A percentile compares a stretch with the other conserved stretches of the same genome.
Conservation (phyloP, 2,329 filamentous ascomycete genomes). For the Dendrostoma leiphaemia region DNA sequence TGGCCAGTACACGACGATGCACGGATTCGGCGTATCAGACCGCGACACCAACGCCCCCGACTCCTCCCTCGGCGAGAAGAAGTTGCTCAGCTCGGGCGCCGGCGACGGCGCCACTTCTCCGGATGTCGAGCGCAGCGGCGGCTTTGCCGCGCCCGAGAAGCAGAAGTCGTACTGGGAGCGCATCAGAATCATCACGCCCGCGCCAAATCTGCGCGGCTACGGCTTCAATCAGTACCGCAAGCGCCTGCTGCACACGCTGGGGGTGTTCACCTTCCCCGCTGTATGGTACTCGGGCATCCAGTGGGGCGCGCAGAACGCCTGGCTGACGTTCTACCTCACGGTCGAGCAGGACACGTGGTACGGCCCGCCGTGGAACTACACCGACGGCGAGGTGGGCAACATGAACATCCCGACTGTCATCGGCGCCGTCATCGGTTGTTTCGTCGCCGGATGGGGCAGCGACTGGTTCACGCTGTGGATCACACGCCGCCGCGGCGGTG, state of each 20-base stretch:
- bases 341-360: constrained; percentile 49
- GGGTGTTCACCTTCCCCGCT: constrained; percentile 38
- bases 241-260: constrained; percentile 52
- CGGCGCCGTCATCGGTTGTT: constrained; percentile 24
- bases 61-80: constrained; percentile 20
- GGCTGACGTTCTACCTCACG: constrained; percentile 52
- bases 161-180: constrained; percentile 53
- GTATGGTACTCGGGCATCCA: constrained; percentile 38
- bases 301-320: constrained; percentile 51
- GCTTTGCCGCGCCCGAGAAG: constrained; percentile 23
- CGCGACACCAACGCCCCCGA: constrained; percentile 19
- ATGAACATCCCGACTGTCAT: constrained; percentile 28
- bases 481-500: constrained; percentile 29
- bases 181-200: constrained; percentile 54
- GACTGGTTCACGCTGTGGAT: constrained; percentile 29
- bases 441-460: constrained; percentile 29
- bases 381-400: constrained; percentile 28
- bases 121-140: constrained; percentile 17
- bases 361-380: constrained; percentile 31
- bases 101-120: constrained; percentile 13
- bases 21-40: constrained; percentile 22
- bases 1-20: constrained; percentile 32
- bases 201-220: constrained; percentile 50
- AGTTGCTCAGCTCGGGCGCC: background rate
- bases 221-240: constrained; percentile 53